phyloP scores from a whole-genome alignment of 441 rosid genomes.

The Dalechampia spathulata region DNA sequence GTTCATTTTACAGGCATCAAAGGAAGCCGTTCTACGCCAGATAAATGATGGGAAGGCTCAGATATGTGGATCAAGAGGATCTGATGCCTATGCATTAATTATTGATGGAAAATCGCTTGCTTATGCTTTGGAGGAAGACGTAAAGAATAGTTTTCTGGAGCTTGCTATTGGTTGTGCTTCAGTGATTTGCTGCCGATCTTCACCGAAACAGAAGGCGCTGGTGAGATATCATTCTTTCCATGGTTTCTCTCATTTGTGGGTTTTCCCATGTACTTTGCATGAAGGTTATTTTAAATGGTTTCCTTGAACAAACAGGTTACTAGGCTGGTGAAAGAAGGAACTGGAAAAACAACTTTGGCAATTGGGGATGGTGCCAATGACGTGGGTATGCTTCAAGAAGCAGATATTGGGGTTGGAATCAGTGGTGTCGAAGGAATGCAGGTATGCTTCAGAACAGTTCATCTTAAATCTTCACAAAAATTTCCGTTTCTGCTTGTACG shows the following conservation, averaged over 20 bases:
- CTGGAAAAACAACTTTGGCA: slow-evolving; percentile 72
- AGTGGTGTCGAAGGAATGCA: slow-evolving; percentile 98
- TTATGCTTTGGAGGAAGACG: slow-evolving; percentile 72
- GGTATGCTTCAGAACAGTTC: slow-evolving; percentile 29
- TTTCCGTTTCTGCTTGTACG: not conserved
- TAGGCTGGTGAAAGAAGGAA: slow-evolving; percentile 64
- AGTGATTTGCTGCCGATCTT: slow-evolving; percentile 94
- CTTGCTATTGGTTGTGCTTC: slow-evolving; percentile 89
- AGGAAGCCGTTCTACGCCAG: slow-evolving; percentile 48
- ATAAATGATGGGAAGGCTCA: slow-evolving; percentile 46
- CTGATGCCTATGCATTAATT: slow-evolving; percentile 66
- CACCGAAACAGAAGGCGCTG: slow-evolving; percentile 96
- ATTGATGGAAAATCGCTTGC: slow-evolving; percentile 89
- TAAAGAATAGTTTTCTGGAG: slow-evolving; percentile 60
- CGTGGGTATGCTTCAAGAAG: slow-evolving; percentile 98
- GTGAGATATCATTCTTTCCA: slow-evolving; percentile 35
- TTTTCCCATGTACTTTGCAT: too few species aligned
- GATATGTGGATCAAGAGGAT: slow-evolving; percentile 35
- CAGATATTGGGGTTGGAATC: slow-evolving; percentile 89
- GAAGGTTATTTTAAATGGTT: not conserved
- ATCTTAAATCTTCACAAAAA: not conserved
- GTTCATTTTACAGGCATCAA: slow-evolving; percentile 41
- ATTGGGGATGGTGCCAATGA: slow-evolving; percentile 98
- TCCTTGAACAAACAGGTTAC: slow-evolving; percentile 45
- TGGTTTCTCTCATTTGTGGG: not conserved